phyloP scores from a whole-genome alignment of 2,329 filamentous ascomycete genomes.

The Penicillium sp. region DNA sequence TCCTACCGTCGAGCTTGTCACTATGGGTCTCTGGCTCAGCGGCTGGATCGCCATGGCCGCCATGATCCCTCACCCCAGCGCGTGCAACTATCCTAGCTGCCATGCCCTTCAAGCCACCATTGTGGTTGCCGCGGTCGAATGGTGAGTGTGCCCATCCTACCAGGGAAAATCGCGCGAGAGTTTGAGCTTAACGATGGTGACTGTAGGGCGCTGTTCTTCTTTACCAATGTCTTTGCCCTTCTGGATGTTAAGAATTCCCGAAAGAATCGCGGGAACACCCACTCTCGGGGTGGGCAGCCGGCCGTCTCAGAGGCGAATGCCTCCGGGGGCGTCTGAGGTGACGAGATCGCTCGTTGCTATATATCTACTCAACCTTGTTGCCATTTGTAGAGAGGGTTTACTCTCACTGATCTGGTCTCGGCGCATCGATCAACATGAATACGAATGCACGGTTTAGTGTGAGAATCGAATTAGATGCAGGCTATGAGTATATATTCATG shows the following conservation, averaged over 20 bases:
- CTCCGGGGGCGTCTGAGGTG: slow-evolving; percentile 4
- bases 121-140: slow-evolving; percentile 23
- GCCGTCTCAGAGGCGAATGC: slow-evolving; percentile 4
- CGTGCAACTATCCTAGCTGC: slow-evolving; percentile 19
- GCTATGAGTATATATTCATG: not conserved
- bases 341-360: too few species aligned
- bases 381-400: too few species aligned
- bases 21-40: slow-evolving; percentile 22
- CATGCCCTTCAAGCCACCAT: slow-evolving; percentile 22
- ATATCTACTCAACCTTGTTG: too few species aligned
- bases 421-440: too few species aligned
- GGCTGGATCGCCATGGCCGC: slow-evolving; percentile 25
- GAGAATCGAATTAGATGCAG: not conserved
- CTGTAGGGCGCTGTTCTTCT: slow-evolving; percentile 22
- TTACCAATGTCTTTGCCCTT: slow-evolving; percentile 24
- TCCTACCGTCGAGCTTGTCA: slow-evolving; percentile 21
- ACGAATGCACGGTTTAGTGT: not conserved
- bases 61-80: slow-evolving; percentile 19
- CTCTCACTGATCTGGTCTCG: too few species aligned
- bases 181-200: slow-evolving; percentile 2
- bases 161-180: not conserved
- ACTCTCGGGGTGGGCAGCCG: not conserved
- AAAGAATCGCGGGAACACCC: slow-evolving; percentile 14
- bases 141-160: slow-evolving; percentile 13
- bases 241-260: slow-evolving; percentile 22